A percentile compares a stretch with the other conserved stretches of the same genome.
These are phyloP conservation scores for Alternaria metachromatica DNA, from an alignment of 2,329 filamentous ascomycete genomes.

Conservation along the genomic window DNA sequence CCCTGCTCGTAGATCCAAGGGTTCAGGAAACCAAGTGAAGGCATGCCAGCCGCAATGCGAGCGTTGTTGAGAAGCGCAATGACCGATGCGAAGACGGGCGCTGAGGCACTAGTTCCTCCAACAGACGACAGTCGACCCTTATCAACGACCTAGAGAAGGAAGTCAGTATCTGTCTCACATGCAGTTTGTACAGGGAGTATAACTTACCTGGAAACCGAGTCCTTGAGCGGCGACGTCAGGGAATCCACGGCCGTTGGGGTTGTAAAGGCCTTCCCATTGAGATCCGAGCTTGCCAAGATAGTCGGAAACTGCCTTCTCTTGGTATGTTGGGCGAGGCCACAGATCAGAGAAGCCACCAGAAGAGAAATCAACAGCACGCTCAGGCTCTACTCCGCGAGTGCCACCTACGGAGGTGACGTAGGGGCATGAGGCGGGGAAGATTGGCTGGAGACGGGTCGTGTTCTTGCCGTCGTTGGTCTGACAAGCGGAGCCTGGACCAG, in stretches of 20 bases:
- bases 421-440: slow-evolving; percentile 56
- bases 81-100: slow-evolving; percentile 49
- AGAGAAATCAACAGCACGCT: slow-evolving; percentile 49
- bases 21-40: slow-evolving; percentile 49
- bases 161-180: neutral
- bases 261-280: slow-evolving; percentile 52
- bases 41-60: slow-evolving; percentile 43
- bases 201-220: slow-evolving; percentile 38
- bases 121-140: slow-evolving; percentile 40
- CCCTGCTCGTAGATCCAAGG: slow-evolving; percentile 53
- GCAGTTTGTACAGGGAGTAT: neutral
- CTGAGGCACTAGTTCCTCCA: slow-evolving; percentile 49
- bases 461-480: slow-evolving; percentile 55
- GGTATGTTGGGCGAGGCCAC: slow-evolving; percentile 52
- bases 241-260: slow-evolving; percentile 52
- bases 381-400: slow-evolving; percentile 50
- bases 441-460: slow-evolving; percentile 52
- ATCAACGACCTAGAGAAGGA: slow-evolving; percentile 44
- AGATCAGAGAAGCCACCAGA: slow-evolving; percentile 57
- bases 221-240: slow-evolving; percentile 55
- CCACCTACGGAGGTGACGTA: slow-evolving; percentile 57
- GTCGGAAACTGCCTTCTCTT: slow-evolving; percentile 47
- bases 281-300: slow-evolving; percentile 52
- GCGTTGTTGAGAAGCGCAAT: slow-evolving; percentile 49
- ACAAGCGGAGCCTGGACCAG: slow-evolving; percentile 52